Percentiles rank a stretch among this genome's conserved stretches.
phyloP scores from a whole-genome alignment of 2,329 filamentous ascomycete genomes.

The Cladosporium colombiae region DNA sequence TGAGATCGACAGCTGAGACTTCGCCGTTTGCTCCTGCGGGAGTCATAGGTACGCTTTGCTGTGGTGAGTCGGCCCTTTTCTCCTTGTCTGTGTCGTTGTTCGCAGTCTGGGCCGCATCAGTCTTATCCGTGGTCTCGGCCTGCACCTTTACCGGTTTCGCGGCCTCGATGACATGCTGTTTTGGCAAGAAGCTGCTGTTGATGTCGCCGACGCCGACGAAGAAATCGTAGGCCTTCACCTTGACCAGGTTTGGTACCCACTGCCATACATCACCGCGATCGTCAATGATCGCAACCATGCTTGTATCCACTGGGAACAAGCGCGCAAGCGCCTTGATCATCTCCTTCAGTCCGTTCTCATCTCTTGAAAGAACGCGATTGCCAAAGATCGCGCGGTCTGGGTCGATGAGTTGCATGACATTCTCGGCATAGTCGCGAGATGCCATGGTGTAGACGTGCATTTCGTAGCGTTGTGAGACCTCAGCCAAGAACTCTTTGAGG shows the following conservation, averaged over 20 bases:
- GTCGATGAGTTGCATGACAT: slow-evolving; percentile 90
- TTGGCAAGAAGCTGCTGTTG: slow-evolving; percentile 94
- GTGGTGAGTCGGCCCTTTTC: slow-evolving; percentile 19
- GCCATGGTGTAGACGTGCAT: slow-evolving; percentile 99
- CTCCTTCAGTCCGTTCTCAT: slow-evolving; percentile 92
- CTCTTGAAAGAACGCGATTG: slow-evolving; percentile 91
- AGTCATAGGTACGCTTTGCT: slow-evolving; percentile 19
- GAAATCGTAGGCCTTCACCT: slow-evolving; percentile 94
- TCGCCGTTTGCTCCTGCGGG: slow-evolving; percentile 42
- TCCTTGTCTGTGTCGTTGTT: slow-evolving; percentile 21
- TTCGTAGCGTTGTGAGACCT: slow-evolving; percentile 80
- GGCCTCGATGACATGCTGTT: slow-evolving; percentile 55
- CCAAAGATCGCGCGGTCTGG: slow-evolving; percentile 87
- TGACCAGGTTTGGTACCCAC: slow-evolving; percentile 90
- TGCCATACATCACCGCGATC: slow-evolving; percentile 96
- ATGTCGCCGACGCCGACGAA: slow-evolving; percentile 98
- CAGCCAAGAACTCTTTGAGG: slow-evolving; percentile 74
- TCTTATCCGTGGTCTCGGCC: background rate
- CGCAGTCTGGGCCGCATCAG: slow-evolving; percentile 9
- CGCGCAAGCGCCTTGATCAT: slow-evolving; percentile 81
- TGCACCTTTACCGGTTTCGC: slow-evolving; percentile 25
- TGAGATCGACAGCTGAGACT: slow-evolving; percentile 66
- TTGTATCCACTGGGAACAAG: slow-evolving; percentile 92
- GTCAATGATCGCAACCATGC: slow-evolving; percentile 99
- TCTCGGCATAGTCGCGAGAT: slow-evolving; percentile 90